Base-by-base conservation (phyloP, 352 stramenopile genomes). In the Phytophthora sp. region DNA sequence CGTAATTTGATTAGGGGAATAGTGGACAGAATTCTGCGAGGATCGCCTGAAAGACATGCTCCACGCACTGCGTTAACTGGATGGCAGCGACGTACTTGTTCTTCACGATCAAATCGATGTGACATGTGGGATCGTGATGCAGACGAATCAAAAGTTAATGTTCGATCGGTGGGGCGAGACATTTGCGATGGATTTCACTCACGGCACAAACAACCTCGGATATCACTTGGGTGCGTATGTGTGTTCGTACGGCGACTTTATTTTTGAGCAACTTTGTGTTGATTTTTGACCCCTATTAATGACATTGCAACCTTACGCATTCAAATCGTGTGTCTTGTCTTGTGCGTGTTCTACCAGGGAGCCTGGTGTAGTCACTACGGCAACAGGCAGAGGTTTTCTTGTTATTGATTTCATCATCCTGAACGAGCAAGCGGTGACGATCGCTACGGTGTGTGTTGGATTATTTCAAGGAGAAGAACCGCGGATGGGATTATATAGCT, bases 151-250 rank as follows among this genome's bases (percentile, higher is more conserved):
- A 30, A 69, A 72, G 53, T 15, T 62, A 4, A 63, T 44, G 23
- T 45, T 72, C n/a, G 36, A 61, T 24, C 11, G 18, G 9, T 77
- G 59, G 63, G 69, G 63, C 1, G 47, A 73, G 16, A 66, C 24
- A 3, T 15, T 77, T 2, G 29, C 42, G 2, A 72, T 74, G 65
- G 66, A 78, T 44, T 74, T 60, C 38, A 74, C 65, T 3, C 59
- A 72, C 7, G 57, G 12, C 2, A 72, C 60, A 0, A 78, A 72
- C 24, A 74, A 77, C n/a, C 30, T 69, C 4, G 58, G 58, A 0
- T 73, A 65, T 44, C 53, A 66, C 16, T 53, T 69, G 16, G 52
- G 65, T 69, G 31, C 24, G 65, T 46, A 24, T 21, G n/a, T n/a
- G n/a, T n/a, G n/a, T n/a, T n/a, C n/a, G n/a, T n/a, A n/a, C n/a